Conservation (phyloP, 805 yeast genomes). For the Cyberlindnera veronae region DNA sequence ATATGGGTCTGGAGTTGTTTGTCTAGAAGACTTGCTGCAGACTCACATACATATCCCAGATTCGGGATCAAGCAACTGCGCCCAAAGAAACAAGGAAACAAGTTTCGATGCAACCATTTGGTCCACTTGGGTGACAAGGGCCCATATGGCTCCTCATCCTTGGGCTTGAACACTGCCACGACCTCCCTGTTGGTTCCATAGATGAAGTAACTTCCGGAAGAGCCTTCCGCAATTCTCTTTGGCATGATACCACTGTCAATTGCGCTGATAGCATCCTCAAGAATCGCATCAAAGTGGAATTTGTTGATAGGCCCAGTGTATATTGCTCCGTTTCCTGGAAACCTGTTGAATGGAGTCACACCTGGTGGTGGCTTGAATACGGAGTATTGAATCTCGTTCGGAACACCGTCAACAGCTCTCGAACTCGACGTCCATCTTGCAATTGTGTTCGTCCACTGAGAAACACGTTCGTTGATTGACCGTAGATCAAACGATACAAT, state of each 20-base stretch:
- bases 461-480: constrained; percentile 21
- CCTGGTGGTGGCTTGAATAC: constrained; percentile 46
- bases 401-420: constrained; percentile 16
- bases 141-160: constrained; percentile 79
- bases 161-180: constrained; percentile 70
- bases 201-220: constrained; percentile 69
- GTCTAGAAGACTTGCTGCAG: constrained; percentile 68
- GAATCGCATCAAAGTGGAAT: constrained; percentile 35
- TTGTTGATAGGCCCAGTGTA: constrained; percentile 28
- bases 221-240: constrained; percentile 55
- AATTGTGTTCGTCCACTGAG: constrained; percentile 28
- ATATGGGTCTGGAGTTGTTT: constrained; percentile 53
- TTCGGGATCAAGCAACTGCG: constrained; percentile 70
- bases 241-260: constrained; percentile 49
- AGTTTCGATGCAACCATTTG: constrained; percentile 71
- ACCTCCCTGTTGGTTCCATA: constrained; percentile 34
- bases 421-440: constrained; percentile 27
- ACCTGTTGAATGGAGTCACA: constrained; percentile 23
- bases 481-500: constrained; percentile 24
- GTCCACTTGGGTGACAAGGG: constrained; percentile 78
- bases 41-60: constrained; percentile 67
- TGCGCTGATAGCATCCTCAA: constrained; percentile 42
- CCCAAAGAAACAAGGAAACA: constrained; percentile 77
- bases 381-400: constrained; percentile 50
- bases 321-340: constrained; percentile 30